Base-by-base conservation (phyloP, 1,284 basidiomycete species). In the Heliocybe sulcata region DNA sequence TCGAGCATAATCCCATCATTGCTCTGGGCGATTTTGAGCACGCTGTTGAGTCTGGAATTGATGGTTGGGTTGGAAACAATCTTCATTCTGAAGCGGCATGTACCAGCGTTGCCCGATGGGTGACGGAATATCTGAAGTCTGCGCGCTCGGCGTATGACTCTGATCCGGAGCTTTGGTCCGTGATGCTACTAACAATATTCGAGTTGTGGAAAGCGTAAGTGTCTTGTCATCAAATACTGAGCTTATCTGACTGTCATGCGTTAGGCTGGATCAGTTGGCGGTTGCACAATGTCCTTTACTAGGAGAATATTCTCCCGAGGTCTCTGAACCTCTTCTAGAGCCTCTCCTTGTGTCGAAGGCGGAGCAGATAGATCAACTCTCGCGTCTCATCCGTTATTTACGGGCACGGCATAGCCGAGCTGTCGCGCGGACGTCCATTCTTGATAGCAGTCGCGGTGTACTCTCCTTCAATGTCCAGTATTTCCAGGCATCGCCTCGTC, bases 141-240 rank as follows among this genome's bases (percentile, higher is more conserved):
- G 54, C 58, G 2, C 45, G n/a, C n/a, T 1, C 2, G 8, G 20
- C 25, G 0, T 31, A 59, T 26, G 1, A 31, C 4, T 54, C 48
- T 2, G 54, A 56, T 45, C 27, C 53, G 3, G 35, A 50, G 16
- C 31, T 54, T n/a, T 33, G 20, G 22, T 59, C 58, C 2, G 55
- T 56, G 6, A 59, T 59, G 58, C 4, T 58, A 14, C 45, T 59
- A 23, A 59, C 55, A 1, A 14, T 59, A 2, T 26, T 59, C 38
- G 49, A 57, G 9, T 53, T 60, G 11, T 60, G 59, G 59, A 31
- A 31, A 31, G 29, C 29, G 29, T 31, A 31, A 31, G 29, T 31
- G 29, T 31, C 29, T 31, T 31, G 29, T 31, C 29, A 31, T 12
- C 12, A 12, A 4, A 6, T 12, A 12, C 29, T 12, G 12, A 12